Base-by-base conservation (phyloP, 306 rosid species). In the Malus fusca region DNA sequence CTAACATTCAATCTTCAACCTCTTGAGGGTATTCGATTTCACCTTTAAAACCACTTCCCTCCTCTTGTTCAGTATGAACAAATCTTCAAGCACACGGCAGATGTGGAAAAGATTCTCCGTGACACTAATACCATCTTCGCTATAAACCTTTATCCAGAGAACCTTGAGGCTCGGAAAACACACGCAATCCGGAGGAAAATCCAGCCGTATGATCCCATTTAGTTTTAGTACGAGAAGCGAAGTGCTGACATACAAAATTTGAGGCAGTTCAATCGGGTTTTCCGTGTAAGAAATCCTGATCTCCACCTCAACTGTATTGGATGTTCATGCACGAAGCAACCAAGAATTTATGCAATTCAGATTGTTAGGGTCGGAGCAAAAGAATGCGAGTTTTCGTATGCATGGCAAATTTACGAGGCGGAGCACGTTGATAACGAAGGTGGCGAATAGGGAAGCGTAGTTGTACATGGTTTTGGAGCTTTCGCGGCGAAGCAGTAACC, bases 111-210 rank as follows among this genome's bases (percentile, higher is more conserved):
- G 56, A 56, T 18, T 60, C 19, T 59, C 53, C 18, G 11, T 25
- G 31, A 59, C 3, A 31, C 28, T 23, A 23, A 9, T 64, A 42
- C 12, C 21, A 30, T 60, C 23, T 26, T 48, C 18, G 26, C 15
- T 51, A 17, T 42, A 18, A 42, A 42, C 26, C 56, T 25, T 73
- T 0, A 73, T 42, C 68, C 68, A 40, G 6, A 64, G 30, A 66
- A 71, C 53, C 44, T 78, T 78, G 21, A 78, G 77, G 26, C 62
- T 63, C 6, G 73, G 77, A 40, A 78, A 65, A 7, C 33, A 52
- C 15, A 78, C n/a, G 18, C 31, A 51, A 11, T 23, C 58, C 2
- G 72, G 67, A 31, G 77, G 77, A 62, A 72, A 52, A 37, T 63
- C 66, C 10, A 64, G 28, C 10, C 5, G 1, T 0, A 71, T 31